Conservation (phyloP, 805 yeast genomes). For the Maudiozyma barnettii region DNA sequence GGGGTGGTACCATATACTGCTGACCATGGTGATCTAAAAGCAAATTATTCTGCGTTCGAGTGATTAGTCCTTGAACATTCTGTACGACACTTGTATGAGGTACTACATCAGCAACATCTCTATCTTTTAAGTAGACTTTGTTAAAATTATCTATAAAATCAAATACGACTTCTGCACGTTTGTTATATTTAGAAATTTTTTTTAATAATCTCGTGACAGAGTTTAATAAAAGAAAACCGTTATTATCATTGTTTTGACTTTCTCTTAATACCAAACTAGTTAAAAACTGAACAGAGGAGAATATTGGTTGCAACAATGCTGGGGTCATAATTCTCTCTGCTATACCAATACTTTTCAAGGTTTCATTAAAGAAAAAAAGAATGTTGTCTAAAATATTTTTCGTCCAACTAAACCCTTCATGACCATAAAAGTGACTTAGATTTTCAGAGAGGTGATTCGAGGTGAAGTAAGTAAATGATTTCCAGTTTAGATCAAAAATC, state of each 20-base stretch:
- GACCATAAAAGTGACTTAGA: background rate
- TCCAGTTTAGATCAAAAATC: constrained; percentile 1
- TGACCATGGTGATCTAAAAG: too few species aligned
- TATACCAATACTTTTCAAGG: background rate
- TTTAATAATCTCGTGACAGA: background rate
- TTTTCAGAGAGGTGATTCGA: background rate
- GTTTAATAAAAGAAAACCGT: background rate
- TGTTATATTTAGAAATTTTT: background rate
- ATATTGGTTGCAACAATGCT: background rate
- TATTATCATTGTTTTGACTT: background rate
- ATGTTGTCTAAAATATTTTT: background rate
- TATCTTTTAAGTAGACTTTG: background rate
- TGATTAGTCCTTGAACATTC: too few species aligned
- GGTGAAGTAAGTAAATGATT: background rate
- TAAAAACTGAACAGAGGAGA: background rate
- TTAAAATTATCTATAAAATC: background rate
- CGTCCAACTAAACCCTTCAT: background rate
- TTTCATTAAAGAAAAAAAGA: background rate
- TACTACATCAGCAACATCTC: too few species aligned
- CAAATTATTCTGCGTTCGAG: too few species aligned
- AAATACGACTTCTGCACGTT: background rate
- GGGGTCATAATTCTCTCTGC: background rate
- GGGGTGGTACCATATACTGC: too few species aligned
- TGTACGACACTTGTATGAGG: too few species aligned
- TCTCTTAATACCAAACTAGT: background rate